Base-by-base conservation (phyloP, 345 rosid species). In the Camelina neglecta region DNA sequence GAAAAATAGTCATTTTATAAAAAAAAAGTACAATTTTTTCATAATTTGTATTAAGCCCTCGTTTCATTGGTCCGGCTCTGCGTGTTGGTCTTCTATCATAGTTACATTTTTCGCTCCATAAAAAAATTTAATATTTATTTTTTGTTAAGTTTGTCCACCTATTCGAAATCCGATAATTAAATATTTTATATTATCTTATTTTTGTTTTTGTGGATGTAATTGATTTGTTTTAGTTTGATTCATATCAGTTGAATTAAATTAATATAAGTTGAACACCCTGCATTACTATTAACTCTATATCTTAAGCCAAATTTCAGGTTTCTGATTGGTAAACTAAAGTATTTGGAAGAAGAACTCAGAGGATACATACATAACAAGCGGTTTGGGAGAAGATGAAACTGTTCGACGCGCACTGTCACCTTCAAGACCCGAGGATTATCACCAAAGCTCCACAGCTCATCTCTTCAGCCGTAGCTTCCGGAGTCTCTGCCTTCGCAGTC, bases 341-440 rank as follows among this genome's bases (percentile, higher is more conserved):
- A 50, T 53, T 62, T 57, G 59, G 58, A 39, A 35, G 31, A 7
- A 65, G 51, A 47, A 48, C 9, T 5, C 24, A 18, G 38, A 36
- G 18, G 18, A 33, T 18, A 12, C 42, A 38, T 38, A 38, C 54
- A 45, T 29, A 12, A 24, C 26, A 64, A 62, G 36, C 65, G 59
- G 66, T 54, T 54, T 47, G 13, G 72, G 59, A 16, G 56, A 61
- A 29, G 47, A 86, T 91, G 85, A 90, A 88, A 75, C 74, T 95
- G 70, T 95, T 95, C 63, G 97, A 95, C 51, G 92, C 88, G 20
- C 99, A 95, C 86, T 95, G 97, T 84, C 99, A 95, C 81, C 90
- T 95, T 13, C 99, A 92, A 77, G 99, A 95, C 83, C 90, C 97
- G n/a, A 86, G 90, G 82, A 85, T 95, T 48, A 44, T 84, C 41